Conservation (phyloP, 176 grass and related monocot species). For the Triticum timopheevii region DNA sequence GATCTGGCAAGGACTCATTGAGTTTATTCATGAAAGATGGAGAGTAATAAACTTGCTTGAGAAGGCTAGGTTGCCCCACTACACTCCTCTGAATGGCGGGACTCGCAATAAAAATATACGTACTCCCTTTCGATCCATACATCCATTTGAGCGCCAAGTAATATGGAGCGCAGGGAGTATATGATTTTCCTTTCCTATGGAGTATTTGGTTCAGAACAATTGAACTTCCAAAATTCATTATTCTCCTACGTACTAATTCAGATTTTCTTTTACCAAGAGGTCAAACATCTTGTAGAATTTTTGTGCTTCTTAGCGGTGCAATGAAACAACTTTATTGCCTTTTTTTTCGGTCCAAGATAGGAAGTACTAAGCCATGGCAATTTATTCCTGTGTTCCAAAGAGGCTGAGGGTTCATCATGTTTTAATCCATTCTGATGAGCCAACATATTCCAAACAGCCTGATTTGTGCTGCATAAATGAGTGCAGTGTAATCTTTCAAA, state of each 20-base stretch:
- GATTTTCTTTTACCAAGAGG: neutral
- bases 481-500: too few relatives aligned
- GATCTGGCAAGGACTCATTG: neutral
- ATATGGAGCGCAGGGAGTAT: too few relatives aligned
- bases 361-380: neutral
- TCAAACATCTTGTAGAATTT: neutral
- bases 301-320: too few relatives aligned
- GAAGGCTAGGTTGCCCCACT: neutral
- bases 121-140: too few relatives aligned
- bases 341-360: neutral
- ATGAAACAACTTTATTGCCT: too few relatives aligned
- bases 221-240: neutral
- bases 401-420: neutral
- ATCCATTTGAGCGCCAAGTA: too few relatives aligned
- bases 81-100: neutral
- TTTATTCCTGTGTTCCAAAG: neutral
- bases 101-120: too few relatives aligned
- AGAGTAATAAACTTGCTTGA: neutral
- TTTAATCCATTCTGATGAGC: neutral
- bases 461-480: neutral
- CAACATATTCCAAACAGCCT: neutral
- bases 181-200: too few relatives aligned
- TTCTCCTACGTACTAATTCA: neutral
- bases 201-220: neutral
- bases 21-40: neutral